These are phyloP conservation scores for Afroboletus lepidellus DNA, from an alignment of 1,284 basidiomycete species.

Conservation along the genomic window DNA sequence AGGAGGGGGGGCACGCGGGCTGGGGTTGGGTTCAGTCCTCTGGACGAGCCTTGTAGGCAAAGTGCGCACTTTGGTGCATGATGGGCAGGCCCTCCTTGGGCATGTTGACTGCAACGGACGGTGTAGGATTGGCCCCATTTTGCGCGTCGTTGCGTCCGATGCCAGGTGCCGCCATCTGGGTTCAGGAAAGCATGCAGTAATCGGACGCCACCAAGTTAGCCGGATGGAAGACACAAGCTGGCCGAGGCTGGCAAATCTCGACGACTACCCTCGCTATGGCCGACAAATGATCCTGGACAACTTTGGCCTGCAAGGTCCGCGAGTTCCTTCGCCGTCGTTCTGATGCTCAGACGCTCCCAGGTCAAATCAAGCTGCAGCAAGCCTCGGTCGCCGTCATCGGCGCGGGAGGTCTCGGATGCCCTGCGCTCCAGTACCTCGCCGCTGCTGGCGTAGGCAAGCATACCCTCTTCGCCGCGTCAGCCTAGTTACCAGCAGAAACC, in stretches of 20 bases:
- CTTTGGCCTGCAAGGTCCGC: conserved; percentile 80
- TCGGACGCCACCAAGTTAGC: neutral
- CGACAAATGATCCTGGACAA: conserved; percentile 95
- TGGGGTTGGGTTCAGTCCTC: conserved; percentile 9
- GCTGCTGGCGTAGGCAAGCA: conserved; percentile 85
- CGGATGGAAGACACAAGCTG: conserved; percentile 10
- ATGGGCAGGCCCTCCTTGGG: conserved; percentile 39
- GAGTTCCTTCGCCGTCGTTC: neutral
- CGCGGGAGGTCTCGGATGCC: conserved; percentile 95
- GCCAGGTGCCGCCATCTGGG: conserved; percentile 14
- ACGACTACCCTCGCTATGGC: conserved; percentile 90
- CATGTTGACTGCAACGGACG: conserved; percentile 14
- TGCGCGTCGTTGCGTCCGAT: conserved; percentile 16
- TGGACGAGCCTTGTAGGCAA: neutral
- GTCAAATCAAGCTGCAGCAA: conserved; percentile 77
- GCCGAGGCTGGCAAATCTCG: conserved; percentile 40
- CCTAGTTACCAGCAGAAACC: conserved; percentile 6
- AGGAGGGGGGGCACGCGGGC: conserved; percentile 48
- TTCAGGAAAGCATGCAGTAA: neutral
- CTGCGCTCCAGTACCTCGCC: conserved; percentile 90
- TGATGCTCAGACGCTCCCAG: conserved; percentile 41
- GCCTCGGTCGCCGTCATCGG: conserved; percentile 88
- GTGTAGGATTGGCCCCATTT: conserved; percentile 14
- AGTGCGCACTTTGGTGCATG: conserved; percentile 34
- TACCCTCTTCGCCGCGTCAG: neutral